Base-by-base conservation (phyloP, 306 rosid genomes). In the Glycyrrhiza uralensis region DNA sequence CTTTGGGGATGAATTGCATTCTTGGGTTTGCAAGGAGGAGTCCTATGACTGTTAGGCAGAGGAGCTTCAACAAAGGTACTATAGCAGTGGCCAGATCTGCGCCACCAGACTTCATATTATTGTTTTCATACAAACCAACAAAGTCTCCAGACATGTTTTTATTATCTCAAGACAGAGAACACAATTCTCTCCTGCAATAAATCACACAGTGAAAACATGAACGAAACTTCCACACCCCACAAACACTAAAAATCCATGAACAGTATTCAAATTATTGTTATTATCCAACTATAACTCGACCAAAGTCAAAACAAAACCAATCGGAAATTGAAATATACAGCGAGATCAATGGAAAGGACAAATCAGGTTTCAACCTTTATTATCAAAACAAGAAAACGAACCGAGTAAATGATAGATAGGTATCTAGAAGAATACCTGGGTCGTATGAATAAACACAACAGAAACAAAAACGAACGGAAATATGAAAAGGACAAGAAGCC, bases 31-130 rank as follows among this genome's bases (percentile, higher is more conserved):
- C 89, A 67, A 90, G 90, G 72, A 90, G 68, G 23, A 90, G 50
- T 7, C 98, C 95, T 20, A 90, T 82, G 45, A 84, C 82, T 4
- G 98, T 81, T 18, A 90, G 87, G 59, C 87, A 71, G 4, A 90
- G 84, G 45, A 92, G 86, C 66, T 92, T 92, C 86, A 88, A 35
- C 85, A 90, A 77, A 5, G 96, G 98, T 18, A 79, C 66, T 59
- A 90, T 83, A 36, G 98, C 92, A 84, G 76, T 78, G 74, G 60
- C 72, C 72, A 84, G 30, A 79, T 85, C 87, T 35, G 74, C 89
- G 66, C 82, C 80, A 24, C 85, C 76, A 29, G 84, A 76, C 20
- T 35, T 69, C 72, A 79, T 1, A 29, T 52, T 1, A 29, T 52
- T 62, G 9, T 55, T 63, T 47, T 46, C 74, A 74, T 38, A 46